Base-by-base conservation (phyloP, 108 stramenopile species). In the Licmophora abbreviata region DNA sequence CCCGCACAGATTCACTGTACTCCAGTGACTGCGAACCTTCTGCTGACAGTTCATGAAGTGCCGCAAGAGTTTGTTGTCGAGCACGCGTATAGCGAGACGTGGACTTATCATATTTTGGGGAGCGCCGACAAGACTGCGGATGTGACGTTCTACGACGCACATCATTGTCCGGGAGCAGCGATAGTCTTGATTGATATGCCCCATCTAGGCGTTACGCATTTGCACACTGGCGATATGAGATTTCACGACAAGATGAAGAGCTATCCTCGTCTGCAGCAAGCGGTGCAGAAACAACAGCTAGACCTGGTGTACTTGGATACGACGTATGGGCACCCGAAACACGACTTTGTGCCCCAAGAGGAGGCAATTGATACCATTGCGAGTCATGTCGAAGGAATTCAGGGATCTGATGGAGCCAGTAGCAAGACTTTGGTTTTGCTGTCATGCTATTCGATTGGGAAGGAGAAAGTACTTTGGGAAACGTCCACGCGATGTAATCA, bases 161-260 rank as follows among this genome's bases (percentile, higher is more conserved):
- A 79, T 45, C 83, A 84, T 52, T 78, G 76, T 51, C 83, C 83
- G 4, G 83, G 83, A 3, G 74, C 81, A 15, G 76, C 71, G 34
- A 76, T 79, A 35, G 56, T 84, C 0, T 23, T 79, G 22, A 43
- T 79, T 12, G 49, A 73, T 56, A 36, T 71, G 7, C 43, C 69
- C 8, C 35, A 56, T 47, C n/a, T n/a, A n/a, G 70, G 59, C 9
- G 53, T 20, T 25, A n/a, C 27, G n/a, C 73, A 78, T 56, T 20
- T 84, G 4, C 83, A 84, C 54, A 69, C 66, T 11, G 83, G 83
- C 2, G 83, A 84, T 57, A 79, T 84, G 77, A 42, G 83, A 21
- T 84, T 74, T 50, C 52, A 63, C 27, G 51, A 63, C 25, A 47
- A 44, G 6, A 76, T 84, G 68, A 56, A 77, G 32, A 53, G 55